Conservation (phyloP, 2,329 filamentous ascomycete genomes). For the Penicillium palitans region DNA sequence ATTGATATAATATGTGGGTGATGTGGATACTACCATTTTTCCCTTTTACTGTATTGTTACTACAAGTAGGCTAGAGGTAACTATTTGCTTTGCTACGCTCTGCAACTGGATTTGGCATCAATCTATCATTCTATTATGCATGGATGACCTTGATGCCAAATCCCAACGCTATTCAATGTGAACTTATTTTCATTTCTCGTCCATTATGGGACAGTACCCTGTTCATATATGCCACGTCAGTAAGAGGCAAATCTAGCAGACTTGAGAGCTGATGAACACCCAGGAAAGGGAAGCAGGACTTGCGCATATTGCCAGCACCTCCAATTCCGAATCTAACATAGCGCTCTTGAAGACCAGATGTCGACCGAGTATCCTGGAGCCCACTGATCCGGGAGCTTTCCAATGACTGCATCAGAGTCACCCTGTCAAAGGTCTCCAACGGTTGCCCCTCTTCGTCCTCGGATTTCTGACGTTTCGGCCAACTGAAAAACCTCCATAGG, state of each 20-base stretch:
- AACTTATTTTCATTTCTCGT: neutral
- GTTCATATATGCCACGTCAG: constrained; percentile 4
- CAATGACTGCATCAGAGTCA: constrained; percentile 10
- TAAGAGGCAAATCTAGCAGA: neutral
- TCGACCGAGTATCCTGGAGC: neutral
- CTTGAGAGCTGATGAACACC: neutral
- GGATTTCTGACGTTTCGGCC: constrained; percentile 13
- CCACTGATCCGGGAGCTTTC: constrained; percentile 1
- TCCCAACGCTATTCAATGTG: neutral
- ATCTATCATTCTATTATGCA: neutral
- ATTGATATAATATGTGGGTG: neutral
- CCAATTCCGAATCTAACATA: constrained; percentile 27
- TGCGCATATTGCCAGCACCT: constrained; percentile 27
- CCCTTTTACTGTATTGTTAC: neutral
- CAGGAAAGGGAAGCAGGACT: constrained; percentile 17
- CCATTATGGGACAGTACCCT: constrained; percentile 11
- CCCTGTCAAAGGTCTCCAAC: constrained; percentile 2
- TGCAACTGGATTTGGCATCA: too few species aligned
- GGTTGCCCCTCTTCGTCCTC: constrained; percentile 15
- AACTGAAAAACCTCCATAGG: constrained; percentile 19
- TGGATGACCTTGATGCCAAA: too few species aligned
- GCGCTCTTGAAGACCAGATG: constrained; percentile 12
- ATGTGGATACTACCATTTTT: neutral
- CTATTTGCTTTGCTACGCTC: neutral
- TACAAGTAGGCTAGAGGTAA: neutral